Conservation (phyloP, 2,329 filamentous ascomycete species). For the Peltaster fructicola region DNA sequence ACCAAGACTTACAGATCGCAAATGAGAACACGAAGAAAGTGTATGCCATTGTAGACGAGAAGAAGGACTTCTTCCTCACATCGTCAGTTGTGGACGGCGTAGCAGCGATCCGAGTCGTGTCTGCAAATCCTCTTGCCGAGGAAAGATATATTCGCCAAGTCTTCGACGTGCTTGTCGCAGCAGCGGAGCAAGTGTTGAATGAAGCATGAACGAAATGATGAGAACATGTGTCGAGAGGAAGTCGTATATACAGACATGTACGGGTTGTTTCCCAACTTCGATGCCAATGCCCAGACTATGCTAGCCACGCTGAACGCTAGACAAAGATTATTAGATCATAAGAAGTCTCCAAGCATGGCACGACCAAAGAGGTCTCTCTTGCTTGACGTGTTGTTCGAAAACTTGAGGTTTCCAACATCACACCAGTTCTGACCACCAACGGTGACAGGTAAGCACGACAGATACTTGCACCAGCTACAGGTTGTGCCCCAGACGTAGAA, state of each 20-base stretch:
- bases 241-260: slow-evolving; percentile 1
- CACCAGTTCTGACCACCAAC: slow-evolving; percentile 38
- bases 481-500: slow-evolving; percentile 66
- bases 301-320: too few species aligned
- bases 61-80: slow-evolving; percentile 69
- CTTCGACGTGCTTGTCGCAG: slow-evolving; percentile 54
- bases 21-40: slow-evolving; percentile 56
- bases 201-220: neutral
- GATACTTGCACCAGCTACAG: slow-evolving; percentile 86
- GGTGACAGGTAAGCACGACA: slow-evolving; percentile 67
- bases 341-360: too few species aligned
- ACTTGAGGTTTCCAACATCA: slow-evolving; percentile 28
- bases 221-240: neutral
- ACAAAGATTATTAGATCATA: too few species aligned
- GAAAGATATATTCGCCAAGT: slow-evolving; percentile 54
- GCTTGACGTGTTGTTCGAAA: too few species aligned
- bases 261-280: too few species aligned
- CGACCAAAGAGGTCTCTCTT: too few species aligned
- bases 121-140: slow-evolving; percentile 50
- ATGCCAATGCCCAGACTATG: too few species aligned
- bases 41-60: slow-evolving; percentile 55
- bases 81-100: slow-evolving; percentile 53
- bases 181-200: slow-evolving; percentile 38
- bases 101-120: slow-evolving; percentile 69
- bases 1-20: slow-evolving; percentile 33